Base-by-base conservation (phyloP, 768 basidiomycete genomes). In the Xerocomellus amylosporus region DNA sequence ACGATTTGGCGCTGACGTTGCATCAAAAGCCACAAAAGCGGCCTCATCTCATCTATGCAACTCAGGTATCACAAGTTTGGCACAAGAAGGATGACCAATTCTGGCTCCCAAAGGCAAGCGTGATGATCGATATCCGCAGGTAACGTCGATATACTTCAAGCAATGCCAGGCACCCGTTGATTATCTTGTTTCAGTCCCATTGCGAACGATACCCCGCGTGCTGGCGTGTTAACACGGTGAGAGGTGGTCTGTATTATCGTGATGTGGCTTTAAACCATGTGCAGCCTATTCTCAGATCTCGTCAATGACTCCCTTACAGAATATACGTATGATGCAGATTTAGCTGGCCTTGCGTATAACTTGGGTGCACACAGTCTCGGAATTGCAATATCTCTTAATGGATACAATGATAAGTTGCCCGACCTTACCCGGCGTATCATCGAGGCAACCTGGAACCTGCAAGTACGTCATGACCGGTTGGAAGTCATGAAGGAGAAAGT, bases 41-140 rank as follows among this genome's bases (percentile, higher is more conserved):
- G 13, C 95, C 96, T 4, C 75, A 80, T 55, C 79, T 94, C 55
- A 81, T 98, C 51, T 75, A 82, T 31, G 81, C 94, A 69, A 89
- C 85, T 0, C 73, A 81, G 0, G 62, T 87, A 26, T 88, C 87
- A 5, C 79, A 85, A 13, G 73, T 98, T 4, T 99, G 96, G 95
- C 84, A 94, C 73, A 99, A 99, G 77, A 94, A 94, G 67, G 97
- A 99, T 68, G 96, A 99, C 70, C 82, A 78, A 56, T 99, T 97
- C 76, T 96, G 93, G 89, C 84, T 96, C 10, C 97, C 97, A 0
- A 92, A 90, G 65, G 93, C 93, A 2, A 80, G 83, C 57, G 79
- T 88, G 20, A 73, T 87, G 52, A 78, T 98, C 50, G 83, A 90
- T 60, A 74, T 95, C 42, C 80, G 87, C 62, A 90, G 83, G 90